phyloP scores from a whole-genome alignment of 345 rosid genomes.

The Camelina sativa region DNA sequence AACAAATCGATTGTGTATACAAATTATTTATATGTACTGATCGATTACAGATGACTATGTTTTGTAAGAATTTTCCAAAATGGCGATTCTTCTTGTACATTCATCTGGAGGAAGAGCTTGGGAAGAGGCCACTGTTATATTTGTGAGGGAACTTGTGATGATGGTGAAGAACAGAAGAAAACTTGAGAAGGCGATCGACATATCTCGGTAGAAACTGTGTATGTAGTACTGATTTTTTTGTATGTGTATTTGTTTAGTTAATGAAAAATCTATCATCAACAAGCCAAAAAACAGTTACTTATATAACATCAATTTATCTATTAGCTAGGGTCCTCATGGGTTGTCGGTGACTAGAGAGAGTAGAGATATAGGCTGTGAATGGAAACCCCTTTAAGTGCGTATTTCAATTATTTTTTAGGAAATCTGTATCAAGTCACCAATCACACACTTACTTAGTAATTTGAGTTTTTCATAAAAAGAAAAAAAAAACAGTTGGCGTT shows the following conservation, averaged over 20 bases:
- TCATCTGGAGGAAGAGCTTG: constrained; percentile 31
- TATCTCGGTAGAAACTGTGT: neutral
- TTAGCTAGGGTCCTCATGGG: too few species aligned
- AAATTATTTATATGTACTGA: neutral
- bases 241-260: neutral
- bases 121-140: neutral
- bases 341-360: too few species aligned
- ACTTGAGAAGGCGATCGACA: neutral
- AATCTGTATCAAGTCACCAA: too few species aligned
- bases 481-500: too few species aligned
- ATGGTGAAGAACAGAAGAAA: constrained; percentile 9
- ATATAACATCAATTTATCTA: too few species aligned
- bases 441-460: too few species aligned
- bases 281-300: too few species aligned
- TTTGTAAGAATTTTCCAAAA: neutral
- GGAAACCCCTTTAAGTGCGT: too few species aligned
- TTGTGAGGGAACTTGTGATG: constrained; percentile 4
- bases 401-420: too few species aligned
- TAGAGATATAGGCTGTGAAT: too few species aligned
- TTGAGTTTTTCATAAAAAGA: too few species aligned
- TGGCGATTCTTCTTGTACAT: constrained; percentile 1
- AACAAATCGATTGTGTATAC: neutral
- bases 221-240: neutral
- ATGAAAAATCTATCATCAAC: too few species aligned
- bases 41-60: neutral